phyloP scores from a whole-genome alignment of 2,329 filamentous ascomycete species.

The Curvularia sp. region DNA sequence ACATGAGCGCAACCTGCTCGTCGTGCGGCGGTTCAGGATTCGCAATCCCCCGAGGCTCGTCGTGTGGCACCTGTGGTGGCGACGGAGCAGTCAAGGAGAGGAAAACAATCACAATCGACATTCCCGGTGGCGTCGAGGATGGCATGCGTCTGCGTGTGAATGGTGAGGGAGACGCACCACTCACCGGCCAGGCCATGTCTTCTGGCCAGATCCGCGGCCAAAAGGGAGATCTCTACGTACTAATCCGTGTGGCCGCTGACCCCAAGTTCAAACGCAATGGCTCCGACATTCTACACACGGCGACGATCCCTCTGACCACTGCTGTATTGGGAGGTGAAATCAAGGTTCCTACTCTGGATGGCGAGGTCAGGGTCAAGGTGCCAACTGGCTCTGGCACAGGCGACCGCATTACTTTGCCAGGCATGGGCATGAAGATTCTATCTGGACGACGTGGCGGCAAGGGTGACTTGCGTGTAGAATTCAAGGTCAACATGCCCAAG shows the following conservation, averaged over 20 bases:
- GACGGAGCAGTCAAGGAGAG: constrained; percentile 83
- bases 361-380: constrained; percentile 88
- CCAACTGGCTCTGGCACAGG: constrained; percentile 90
- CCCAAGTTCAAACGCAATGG: constrained; percentile 87
- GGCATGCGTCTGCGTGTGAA: constrained; percentile 89
- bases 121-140: constrained; percentile 94
- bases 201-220: constrained; percentile 66
- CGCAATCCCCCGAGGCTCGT: constrained; percentile 76
- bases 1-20: constrained; percentile 90
- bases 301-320: constrained; percentile 88
- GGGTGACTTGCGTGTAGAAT: constrained; percentile 91
- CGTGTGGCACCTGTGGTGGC: constrained; percentile 81
- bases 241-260: constrained; percentile 87
- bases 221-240: constrained; percentile 88
- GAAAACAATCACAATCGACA: constrained; percentile 86
- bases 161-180: constrained; percentile 85
- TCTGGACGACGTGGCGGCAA: constrained; percentile 63
- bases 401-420: constrained; percentile 85
- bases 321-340: constrained; percentile 91
- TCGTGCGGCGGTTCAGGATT: constrained; percentile 81
- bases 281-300: constrained; percentile 91
- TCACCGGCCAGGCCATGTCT: constrained; percentile 72
- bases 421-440: constrained; percentile 94
- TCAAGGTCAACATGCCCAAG: constrained; percentile 94
- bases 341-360: constrained; percentile 86